A percentile compares a stretch with the other conserved stretches of the same genome.
phyloP scores from a whole-genome alignment of 2,329 filamentous ascomycete genomes.

The Trichoderma breve region DNA sequence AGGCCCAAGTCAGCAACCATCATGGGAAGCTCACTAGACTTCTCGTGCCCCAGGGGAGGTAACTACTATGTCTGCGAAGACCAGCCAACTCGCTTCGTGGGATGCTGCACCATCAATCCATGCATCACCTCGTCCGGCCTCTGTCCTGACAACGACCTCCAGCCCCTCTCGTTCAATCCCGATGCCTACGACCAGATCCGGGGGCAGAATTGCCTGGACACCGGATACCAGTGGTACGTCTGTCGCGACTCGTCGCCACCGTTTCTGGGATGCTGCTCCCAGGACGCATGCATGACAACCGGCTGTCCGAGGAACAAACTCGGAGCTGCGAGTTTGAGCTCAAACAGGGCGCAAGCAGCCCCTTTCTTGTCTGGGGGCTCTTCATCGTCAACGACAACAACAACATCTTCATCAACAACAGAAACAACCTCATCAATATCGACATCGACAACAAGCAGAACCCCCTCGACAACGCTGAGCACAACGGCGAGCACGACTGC shows the following conservation, averaged over 20 bases:
- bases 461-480: background rate
- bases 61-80: slow-evolving; percentile 39
- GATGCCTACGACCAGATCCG: slow-evolving; percentile 29
- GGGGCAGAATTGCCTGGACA: slow-evolving; percentile 33
- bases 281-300: slow-evolving; percentile 26
- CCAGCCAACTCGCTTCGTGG: slow-evolving; percentile 37
- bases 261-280: slow-evolving; percentile 41
- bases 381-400: background rate
- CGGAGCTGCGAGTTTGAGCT: slow-evolving; percentile 29
- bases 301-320: slow-evolving; percentile 29
- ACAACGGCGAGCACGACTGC: background rate
- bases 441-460: background rate
- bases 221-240: slow-evolving; percentile 33
- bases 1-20: background rate
- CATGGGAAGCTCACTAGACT: slow-evolving; percentile 27
- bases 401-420: background rate
- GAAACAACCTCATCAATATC: background rate
- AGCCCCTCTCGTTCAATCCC: slow-evolving; percentile 30
- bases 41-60: slow-evolving; percentile 34
- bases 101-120: slow-evolving; percentile 41
- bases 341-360: background rate
- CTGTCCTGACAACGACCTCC: slow-evolving; percentile 33
- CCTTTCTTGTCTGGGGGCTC: background rate
- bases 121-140: slow-evolving; percentile 31
- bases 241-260: slow-evolving; percentile 32